Base-by-base conservation (phyloP, 2,329 filamentous ascomycete genomes). In the Claviceps africana region DNA sequence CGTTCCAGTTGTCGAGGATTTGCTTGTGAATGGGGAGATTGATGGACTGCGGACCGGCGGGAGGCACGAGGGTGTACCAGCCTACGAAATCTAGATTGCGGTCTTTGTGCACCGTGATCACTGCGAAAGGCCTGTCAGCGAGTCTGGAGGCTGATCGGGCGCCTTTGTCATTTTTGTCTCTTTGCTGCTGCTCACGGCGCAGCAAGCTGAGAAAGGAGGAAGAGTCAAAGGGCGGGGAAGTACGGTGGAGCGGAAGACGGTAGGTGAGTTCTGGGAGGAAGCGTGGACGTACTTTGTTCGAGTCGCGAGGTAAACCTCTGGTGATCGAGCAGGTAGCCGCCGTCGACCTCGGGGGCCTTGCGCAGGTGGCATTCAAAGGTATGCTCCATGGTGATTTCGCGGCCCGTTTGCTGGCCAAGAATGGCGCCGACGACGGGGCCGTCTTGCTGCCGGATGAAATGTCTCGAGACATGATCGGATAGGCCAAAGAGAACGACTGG, bases 401-500 rank as follows among this genome's bases (percentile, higher is more conserved):
- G 84, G 21, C 91, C 91, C 72, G 88, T 86, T 61, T 96, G 90
- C 63, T 93, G 87, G 17, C 93, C 93, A 6, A 98, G 71, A n/a
- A 98, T 75, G 50, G 85, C 89, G 53, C 93, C 93, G 3, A 91
- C 79, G 19, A 96, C 78, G 17, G 89, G 88, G 0, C 86, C 86
- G 19, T 73, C 67, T 61, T 89, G 83, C 50, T 81, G 73, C 54
- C 93, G 82, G 53, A 95, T 77, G 1, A 84, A 87, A 67, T 95
- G 90, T 55, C 93, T 82, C 54, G 91, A 95, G 66, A 97, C 89
- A 67, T 95, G 94, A 69, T 98, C 93, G 60, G 91, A 95, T 62
- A 98, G 93, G 58, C 86, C 94, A 70, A 98, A 86, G 58, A 97
- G 85, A 50, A 95, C 90, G 48, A 98, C 83, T 28, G 93, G 93